phyloP scores from a whole-genome alignment of 2,329 filamentous ascomycete genomes.

The Colletotrichum abscissum region DNA sequence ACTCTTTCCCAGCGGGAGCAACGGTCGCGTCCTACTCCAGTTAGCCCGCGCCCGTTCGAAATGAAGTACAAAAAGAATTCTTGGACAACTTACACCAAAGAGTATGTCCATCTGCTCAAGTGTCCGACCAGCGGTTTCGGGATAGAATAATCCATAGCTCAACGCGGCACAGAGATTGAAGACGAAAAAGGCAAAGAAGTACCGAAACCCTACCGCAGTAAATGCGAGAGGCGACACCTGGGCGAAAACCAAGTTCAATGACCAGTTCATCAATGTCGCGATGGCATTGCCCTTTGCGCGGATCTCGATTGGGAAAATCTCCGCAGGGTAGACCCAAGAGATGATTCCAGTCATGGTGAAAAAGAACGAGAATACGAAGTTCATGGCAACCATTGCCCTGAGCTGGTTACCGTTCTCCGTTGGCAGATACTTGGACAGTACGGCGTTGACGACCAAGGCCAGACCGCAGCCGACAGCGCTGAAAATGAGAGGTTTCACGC shows the following conservation, averaged over 20 bases:
- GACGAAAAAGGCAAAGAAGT: conserved; percentile 49
- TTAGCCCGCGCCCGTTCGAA: too few relatives aligned
- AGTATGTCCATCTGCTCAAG: conserved; percentile 50
- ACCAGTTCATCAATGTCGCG: conserved; percentile 44
- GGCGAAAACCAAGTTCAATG: conserved; percentile 56
- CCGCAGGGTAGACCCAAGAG: conserved; percentile 50
- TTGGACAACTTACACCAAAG: conserved; percentile 39
- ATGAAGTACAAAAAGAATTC: too few relatives aligned
- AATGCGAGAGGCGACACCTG: conserved; percentile 60
- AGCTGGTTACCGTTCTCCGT: conserved; percentile 40
- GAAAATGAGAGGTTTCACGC: conserved; percentile 59
- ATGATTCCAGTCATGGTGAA: conserved; percentile 55
- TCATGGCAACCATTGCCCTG: conserved; percentile 45
- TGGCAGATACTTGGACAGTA: conserved; percentile 41
- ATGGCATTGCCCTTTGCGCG: conserved; percentile 43
- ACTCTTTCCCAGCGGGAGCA: too few relatives aligned
- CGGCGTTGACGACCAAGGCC: conserved; percentile 42
- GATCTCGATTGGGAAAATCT: conserved; percentile 51
- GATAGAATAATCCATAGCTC: conserved; percentile 43
- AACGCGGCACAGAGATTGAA: conserved; percentile 40
- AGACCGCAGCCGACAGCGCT: conserved; percentile 43
- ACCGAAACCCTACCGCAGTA: conserved; percentile 54
- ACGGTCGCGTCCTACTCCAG: too few relatives aligned
- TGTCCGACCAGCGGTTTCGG: conserved; percentile 46
- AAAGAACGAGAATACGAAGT: conserved; percentile 47